Conservation (phyloP, 768 basidiomycete genomes). For the Gloeophyllum trabeum region DNA sequence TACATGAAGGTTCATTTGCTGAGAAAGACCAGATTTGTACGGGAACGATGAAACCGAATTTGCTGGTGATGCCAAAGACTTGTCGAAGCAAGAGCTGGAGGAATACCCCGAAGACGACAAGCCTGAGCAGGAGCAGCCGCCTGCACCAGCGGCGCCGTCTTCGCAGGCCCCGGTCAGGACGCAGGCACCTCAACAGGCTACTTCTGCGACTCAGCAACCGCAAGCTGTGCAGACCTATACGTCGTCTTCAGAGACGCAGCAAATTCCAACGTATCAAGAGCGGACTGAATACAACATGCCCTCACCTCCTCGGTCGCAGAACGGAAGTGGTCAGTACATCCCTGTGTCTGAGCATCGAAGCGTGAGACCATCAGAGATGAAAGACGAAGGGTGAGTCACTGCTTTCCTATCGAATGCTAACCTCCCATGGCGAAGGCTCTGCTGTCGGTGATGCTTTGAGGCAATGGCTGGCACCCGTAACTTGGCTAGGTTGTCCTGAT, state of each 20-base stretch:
- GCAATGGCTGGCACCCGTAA: too few relatives aligned
- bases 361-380: slow-evolving; percentile 83
- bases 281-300: slow-evolving; percentile 40
- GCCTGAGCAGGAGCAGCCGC: slow-evolving; percentile 13
- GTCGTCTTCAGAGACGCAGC: slow-evolving; percentile 43
- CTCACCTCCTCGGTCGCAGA: slow-evolving; percentile 22
- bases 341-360: slow-evolving; percentile 43
- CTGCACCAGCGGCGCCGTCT: slow-evolving; percentile 8
- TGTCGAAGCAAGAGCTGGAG: slow-evolving; percentile 9
- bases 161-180: slow-evolving; percentile 11
- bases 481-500: too few relatives aligned
- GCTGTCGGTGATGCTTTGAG: too few relatives aligned
- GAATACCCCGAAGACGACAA: slow-evolving; percentile 3
- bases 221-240: slow-evolving; percentile 22
- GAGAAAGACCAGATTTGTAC: slow-evolving; percentile 48
- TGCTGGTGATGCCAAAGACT: slow-evolving; percentile 30
- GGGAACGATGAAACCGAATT: slow-evolving; percentile 50
- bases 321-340: slow-evolving; percentile 28
- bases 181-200: slow-evolving; percentile 7
- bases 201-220: slow-evolving; percentile 11
- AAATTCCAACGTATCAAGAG: slow-evolving; percentile 73
- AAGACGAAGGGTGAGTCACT: slow-evolving; percentile 90
- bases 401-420: slow-evolving; percentile 2
- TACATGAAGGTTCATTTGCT: neutral
- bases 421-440: too few relatives aligned